Base-by-base conservation (phyloP, 495 filamentous ascomycete genomes). In the Penicillium steckii region DNA sequence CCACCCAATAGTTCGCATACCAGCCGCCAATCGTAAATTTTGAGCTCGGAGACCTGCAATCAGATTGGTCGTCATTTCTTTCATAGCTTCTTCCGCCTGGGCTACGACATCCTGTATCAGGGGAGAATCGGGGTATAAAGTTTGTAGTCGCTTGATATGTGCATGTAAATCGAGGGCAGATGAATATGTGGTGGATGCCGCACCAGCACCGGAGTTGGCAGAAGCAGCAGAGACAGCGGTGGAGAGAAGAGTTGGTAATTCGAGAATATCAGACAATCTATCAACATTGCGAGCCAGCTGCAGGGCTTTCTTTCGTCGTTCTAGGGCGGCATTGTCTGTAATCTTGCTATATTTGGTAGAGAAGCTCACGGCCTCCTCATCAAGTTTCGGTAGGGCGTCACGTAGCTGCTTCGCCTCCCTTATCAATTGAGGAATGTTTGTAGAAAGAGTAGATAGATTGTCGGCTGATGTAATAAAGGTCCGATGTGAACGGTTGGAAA, bases 401-500 rank as follows among this genome's bases (percentile, higher is more conserved):
- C 84, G 84, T 9, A 97, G 78, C 38, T 85, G 74, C 29, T 75
- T 73, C 1, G 85, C 81, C 56, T 87, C 79, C 37, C 75, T 71
- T 19, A 80, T 80, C 33, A 97, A 72, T n/a, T 77, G 62, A 1
- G 90, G 87, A 8, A 96, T 76, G 9, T 82, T 78, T 7, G 74
- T 72, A 27, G 79, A 75, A 4, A 99, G 79, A 6, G 84, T 84
- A 0, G 86, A 80, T 50, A 97, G 82, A 60, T 89, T 85, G 55
- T 83, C 78, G 18, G 91, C 82, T 12, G 93, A 94, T 29, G 81
- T 76, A 57, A 97, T 89, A 53, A 97, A 85, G 32, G 89, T 75
- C 59, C 88, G 87, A 65, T 97, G 87, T n/a, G 94, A 97, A 54
- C 90, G 89, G 54, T 94, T 91, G 24, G 91, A 93, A 44, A 97